Evolutionary conservation across 2,329 filamentous ascomycete species (phyloP).

Genomic region (Trichoderma brevicompactum): DNA sequence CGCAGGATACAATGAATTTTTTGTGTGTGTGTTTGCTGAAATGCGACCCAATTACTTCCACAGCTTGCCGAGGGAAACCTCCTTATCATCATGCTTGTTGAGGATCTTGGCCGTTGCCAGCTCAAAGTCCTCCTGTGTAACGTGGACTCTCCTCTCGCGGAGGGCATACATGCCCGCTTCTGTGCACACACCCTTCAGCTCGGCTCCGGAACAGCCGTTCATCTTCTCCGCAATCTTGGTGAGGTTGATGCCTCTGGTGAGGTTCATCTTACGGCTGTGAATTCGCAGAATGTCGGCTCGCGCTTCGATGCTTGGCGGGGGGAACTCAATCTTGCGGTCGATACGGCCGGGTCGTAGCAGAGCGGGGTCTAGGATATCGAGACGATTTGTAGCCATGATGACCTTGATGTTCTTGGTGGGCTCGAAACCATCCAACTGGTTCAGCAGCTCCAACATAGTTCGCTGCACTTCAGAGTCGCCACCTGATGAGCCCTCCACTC

Average conservation of each 20-base stretch:
- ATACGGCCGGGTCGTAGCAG: slow-evolving; percentile 95
- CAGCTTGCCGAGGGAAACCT: slow-evolving; percentile 85
- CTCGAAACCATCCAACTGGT: slow-evolving; percentile 98
- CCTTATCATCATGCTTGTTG: slow-evolving; percentile 99
- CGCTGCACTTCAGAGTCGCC: slow-evolving; percentile 98
- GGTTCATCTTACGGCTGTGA: slow-evolving; percentile 97
- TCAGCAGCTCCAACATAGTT: slow-evolving; percentile 97
- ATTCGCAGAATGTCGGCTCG: slow-evolving; percentile 97
- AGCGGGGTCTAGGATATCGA: slow-evolving; percentile 95
- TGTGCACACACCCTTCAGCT: slow-evolving; percentile 98
- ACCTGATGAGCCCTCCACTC: slow-evolving; percentile 92
- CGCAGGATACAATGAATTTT: slow-evolving; percentile 1
- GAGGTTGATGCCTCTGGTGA: slow-evolving; percentile 95
- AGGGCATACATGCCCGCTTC: slow-evolving; percentile 98
- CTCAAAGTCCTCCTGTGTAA: slow-evolving; percentile 99
- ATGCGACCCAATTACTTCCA: slow-evolving; percentile 52
- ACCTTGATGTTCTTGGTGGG: slow-evolving; percentile 99
- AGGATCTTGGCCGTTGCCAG: slow-evolving; percentile 98
- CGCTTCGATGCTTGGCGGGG: slow-evolving; percentile 92
- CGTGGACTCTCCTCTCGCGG: slow-evolving; percentile 92
- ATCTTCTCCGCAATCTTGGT: slow-evolving; percentile 99
- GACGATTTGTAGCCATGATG: slow-evolving; percentile 98
- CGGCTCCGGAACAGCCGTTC: slow-evolving; percentile 97
- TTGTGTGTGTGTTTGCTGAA: slow-evolving; percentile 18
- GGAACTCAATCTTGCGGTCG: slow-evolving; percentile 98